Evolutionary conservation across 495 filamentous ascomycete species (phyloP), one percentile per base, ranked within the genome.

Genomic region (Apodospora peruviana): DNA sequence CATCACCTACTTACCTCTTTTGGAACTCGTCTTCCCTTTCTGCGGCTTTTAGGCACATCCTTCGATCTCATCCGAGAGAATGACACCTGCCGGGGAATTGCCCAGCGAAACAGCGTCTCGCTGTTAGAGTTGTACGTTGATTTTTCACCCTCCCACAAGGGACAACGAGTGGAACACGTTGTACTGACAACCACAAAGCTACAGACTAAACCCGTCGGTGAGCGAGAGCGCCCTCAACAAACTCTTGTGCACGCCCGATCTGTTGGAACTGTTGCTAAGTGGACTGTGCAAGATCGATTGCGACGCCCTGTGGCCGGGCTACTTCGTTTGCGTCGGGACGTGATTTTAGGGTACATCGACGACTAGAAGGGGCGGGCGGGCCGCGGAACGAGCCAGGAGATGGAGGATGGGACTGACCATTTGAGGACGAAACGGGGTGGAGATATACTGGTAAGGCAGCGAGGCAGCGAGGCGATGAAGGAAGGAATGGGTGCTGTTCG

Each of bases 261-360:
- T 56, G 14, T 16, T 53, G 36, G 32, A 42, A 21, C 40, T 45
- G n/a, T 21, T 59, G 48, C 57, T 64, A 53, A 64, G 49, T 22
- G 52, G 49, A 22, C 39, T 57, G 22, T 64, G 55, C 34, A 48
- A 65, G 61, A 57, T 61, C 24, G 47, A 61, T 40, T 65, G 61
- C 48, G 61, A 65, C 14, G 46, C 48, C 18, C 27, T 65, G 40
- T 57, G 53, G 57, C 43, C 40, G 7, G 62, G 62, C 22, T 65
- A 60, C 29, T 62, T 55, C 20, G 59, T 65, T 0, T 65, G 62
- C 24, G 53, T 58, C 0, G 52, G 52, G 20, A 40, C 19, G 4
- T 61, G 24, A 49, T 2, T 1, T 11, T 21, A 24, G 19, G 7
- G 7, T 7, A 7, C 27, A 32, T 32, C 27, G 27, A 32, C 27